phyloP scores from a whole-genome alignment of 106 monocot species.

The Hemerocallis citrina region DNA sequence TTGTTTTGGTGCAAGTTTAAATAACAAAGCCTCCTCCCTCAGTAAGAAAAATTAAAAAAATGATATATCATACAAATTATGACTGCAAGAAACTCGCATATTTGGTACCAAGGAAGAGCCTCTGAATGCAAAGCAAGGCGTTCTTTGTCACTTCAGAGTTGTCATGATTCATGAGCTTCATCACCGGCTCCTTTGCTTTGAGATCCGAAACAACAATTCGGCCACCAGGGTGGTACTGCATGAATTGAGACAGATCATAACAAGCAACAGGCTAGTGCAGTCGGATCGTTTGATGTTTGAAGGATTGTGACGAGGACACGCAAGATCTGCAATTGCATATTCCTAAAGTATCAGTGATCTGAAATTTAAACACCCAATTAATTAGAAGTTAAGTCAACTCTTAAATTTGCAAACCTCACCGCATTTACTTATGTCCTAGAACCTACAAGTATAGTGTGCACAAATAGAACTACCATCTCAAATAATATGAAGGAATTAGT shows the following conservation, averaged over 20 bases:
- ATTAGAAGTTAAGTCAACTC: too few species aligned
- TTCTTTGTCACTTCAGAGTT: conserved; percentile 86
- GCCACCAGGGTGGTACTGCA: conserved; percentile 78
- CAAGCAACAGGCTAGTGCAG: conserved; percentile 85
- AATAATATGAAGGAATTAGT: too few species aligned
- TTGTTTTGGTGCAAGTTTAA: too few species aligned
- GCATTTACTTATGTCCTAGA: too few species aligned
- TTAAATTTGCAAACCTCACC: too few species aligned
- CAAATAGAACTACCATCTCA: too few species aligned
- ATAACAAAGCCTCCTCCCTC: too few species aligned
- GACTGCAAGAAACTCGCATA: conserved; percentile 89
- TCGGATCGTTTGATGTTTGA: conserved; percentile 85
- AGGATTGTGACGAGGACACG: conserved; percentile 82
- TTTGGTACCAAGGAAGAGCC: conserved; percentile 95
- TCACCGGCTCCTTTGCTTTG: conserved; percentile 82
- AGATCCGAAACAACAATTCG: conserved; percentile 60
- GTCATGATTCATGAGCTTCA: conserved; percentile 96
- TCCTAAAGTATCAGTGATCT: too few species aligned
- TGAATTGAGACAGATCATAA: conserved; percentile 85
- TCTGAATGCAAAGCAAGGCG: conserved; percentile 80
- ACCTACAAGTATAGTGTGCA: too few species aligned
- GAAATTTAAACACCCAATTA: too few species aligned
- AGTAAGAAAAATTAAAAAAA: too few species aligned
- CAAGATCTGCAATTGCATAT: conserved; percentile 49
- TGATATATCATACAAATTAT: conserved; percentile 26